Base-by-base conservation (phyloP, 805 yeast species). In the Metschnikowia colocasiae region DNA sequence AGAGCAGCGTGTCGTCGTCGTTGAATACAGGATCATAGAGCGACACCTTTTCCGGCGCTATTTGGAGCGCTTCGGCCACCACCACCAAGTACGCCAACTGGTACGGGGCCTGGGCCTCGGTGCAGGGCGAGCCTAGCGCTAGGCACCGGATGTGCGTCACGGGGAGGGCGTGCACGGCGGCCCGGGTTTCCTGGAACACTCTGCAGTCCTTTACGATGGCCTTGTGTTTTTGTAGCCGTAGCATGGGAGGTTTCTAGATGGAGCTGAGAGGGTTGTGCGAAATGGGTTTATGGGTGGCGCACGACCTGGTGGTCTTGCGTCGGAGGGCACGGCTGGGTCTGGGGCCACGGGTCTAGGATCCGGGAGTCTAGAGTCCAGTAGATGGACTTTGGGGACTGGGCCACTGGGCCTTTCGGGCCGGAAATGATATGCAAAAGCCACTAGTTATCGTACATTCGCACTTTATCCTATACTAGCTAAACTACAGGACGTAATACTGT, bases 71-170 rank as follows among this genome's bases (percentile, higher is more conserved):
- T 2, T 64, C 64, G 0, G 62, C 60, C 2, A 85, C 34, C 16
- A 75, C 69, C n/a, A 67, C 46, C 22, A 85, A 59, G 40, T 80
- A 61, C 1, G 89, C 90, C 8, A 85, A 59, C 62, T 87, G 95
- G 60, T 75, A 85, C 34, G 80, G 64, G 1, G 92, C 85, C 20
- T 78, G 76, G n/a, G 58, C 61, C 45, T 79, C 83, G 6, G 76
- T 76, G 12, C 76, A 62, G 3, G 88, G 85, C 4, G 81, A 73
- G 0, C 95, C 95, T 18, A 87, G 65, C 0, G 92, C 95, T 26
- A 87, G 62, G 56, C 92, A 86, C 55, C 89, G 68, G 50, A 87
- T 73, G 23, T 49, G 54, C 4, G 54, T 47, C 29, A 59, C 36
- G 15, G n/a, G 20, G 7, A 46, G 30, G 4, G 37, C 45, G 27